phyloP scores from a whole-genome alignment of 2,329 filamentous ascomycete species.

The Pyricularia sp. region DNA sequence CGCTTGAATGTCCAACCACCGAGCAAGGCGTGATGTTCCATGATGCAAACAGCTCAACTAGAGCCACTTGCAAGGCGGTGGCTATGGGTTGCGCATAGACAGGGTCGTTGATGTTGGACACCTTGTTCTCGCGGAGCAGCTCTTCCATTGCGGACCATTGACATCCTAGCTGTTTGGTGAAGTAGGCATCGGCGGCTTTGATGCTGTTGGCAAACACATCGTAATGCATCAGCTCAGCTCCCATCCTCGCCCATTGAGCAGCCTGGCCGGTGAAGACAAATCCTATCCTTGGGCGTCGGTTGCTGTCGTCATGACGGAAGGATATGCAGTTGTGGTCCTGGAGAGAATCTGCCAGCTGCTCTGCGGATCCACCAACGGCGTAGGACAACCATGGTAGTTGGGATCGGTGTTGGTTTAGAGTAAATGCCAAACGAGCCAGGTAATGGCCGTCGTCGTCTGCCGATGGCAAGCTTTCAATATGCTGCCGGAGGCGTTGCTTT shows the following conservation, averaged over 20 bases:
- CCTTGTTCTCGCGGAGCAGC: constrained; percentile 12
- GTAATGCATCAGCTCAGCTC: constrained; percentile 22
- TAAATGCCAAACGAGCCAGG: background rate
- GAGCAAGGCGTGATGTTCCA: constrained; percentile 9
- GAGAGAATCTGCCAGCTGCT: background rate
- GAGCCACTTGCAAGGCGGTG: constrained; percentile 33
- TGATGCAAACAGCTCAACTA: constrained; percentile 19
- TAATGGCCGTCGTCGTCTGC: no score
- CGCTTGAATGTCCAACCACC: constrained; percentile 15
- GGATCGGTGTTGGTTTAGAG: background rate
- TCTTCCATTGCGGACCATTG: background rate
- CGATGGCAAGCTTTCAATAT: no score
- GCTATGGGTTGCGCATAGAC: constrained; percentile 24
- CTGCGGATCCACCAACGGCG: background rate
- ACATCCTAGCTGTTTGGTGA: constrained; percentile 5
- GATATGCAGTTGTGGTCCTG: no score
- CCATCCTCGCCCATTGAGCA: constrained; percentile 27
- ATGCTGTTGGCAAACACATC: constrained; percentile 18
- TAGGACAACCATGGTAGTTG: background rate
- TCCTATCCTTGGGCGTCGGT: constrained; percentile 5
- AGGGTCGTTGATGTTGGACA: constrained; percentile 3
- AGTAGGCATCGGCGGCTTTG: constrained; percentile 17
- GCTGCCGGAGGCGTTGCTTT: no score
- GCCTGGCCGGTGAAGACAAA: constrained; percentile 27
- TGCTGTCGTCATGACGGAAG: no score